Conservation (phyloP, 2,329 filamentous ascomycete species). For the Grosmannia penicillata region DNA sequence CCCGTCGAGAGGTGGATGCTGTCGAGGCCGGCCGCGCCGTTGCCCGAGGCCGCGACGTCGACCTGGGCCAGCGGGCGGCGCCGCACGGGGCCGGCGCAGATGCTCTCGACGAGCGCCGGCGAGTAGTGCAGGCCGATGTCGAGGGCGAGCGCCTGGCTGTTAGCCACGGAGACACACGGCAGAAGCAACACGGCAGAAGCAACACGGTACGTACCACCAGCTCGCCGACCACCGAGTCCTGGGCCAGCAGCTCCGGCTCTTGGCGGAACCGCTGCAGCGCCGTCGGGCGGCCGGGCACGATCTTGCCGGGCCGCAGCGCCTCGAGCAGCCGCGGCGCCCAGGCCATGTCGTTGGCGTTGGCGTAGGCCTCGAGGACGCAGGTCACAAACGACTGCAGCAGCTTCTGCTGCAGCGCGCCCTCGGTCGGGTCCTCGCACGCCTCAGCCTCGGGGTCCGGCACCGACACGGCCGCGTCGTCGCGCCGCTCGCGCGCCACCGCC, state of each 20-base stretch:
- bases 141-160: conserved; percentile 40
- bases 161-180: not conserved
- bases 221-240: conserved; percentile 56
- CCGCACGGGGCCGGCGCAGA: conserved; percentile 24
- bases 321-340: conserved; percentile 55
- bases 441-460: conserved; percentile 50
- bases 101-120: conserved; percentile 28
- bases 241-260: conserved; percentile 43
- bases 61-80: conserved; percentile 27
- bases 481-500: no score
- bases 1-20: conserved; percentile 43
- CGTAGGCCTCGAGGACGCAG: conserved; percentile 59
- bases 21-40: not conserved
- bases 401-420: conserved; percentile 45
- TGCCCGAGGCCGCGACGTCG: conserved; percentile 9
- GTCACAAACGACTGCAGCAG: conserved; percentile 66
- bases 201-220: conserved; percentile 36
- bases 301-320: conserved; percentile 47
- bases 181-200: not conserved
- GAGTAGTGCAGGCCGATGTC: conserved; percentile 41
- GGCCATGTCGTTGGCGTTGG: conserved; percentile 43
- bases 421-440: conserved; percentile 35
- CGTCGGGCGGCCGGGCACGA: conserved; percentile 46
- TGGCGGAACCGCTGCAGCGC: conserved; percentile 47
- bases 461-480: conserved; percentile 38